These are phyloP conservation scores for Linum tenue DNA, from an alignment of 345 rosid genomes.

Conservation along the genomic window DNA sequence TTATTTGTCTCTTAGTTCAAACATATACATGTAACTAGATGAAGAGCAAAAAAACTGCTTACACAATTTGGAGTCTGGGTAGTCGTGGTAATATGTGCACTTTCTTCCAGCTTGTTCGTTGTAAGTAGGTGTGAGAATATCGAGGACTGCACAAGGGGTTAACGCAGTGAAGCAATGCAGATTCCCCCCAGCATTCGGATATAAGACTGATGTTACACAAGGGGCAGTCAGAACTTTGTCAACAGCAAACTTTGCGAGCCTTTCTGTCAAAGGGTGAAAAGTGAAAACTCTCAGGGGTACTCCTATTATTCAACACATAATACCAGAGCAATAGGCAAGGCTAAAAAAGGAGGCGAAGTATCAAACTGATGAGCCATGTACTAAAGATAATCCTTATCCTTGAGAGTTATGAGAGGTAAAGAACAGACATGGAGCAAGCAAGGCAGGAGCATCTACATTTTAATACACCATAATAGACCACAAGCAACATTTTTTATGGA, in stretches of 20 bases:
- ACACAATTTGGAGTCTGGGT: slow-evolving; percentile 60
- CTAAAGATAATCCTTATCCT: too few relatives aligned
- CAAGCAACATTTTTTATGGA: too few relatives aligned
- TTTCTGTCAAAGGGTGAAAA: slow-evolving; percentile 37
- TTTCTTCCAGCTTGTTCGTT: slow-evolving; percentile 59
- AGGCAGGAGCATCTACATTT: too few relatives aligned
- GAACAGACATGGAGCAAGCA: too few relatives aligned
- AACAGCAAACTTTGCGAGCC: slow-evolving; percentile 51
- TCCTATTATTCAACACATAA: too few relatives aligned
- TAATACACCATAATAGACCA: too few relatives aligned
- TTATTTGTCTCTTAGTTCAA: not conserved
- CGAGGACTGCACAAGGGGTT: slow-evolving; percentile 84
- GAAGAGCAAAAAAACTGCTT: slow-evolving; percentile 12
- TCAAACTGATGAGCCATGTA: too few relatives aligned
- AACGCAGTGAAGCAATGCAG: slow-evolving; percentile 89
- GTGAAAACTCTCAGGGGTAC: too few relatives aligned
- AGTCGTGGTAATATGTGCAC: slow-evolving; percentile 78
- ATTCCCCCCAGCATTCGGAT: slow-evolving; percentile 79
- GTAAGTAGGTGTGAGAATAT: slow-evolving; percentile 87
- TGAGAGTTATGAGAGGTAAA: too few relatives aligned
- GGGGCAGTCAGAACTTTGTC: slow-evolving; percentile 67
- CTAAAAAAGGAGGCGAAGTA: too few relatives aligned
- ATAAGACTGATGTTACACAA: slow-evolving; percentile 54
- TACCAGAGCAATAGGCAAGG: too few relatives aligned
- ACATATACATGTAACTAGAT: too few relatives aligned